These are phyloP conservation scores for Scleroderma bovista DNA, from an alignment of 768 basidiomycete genomes.

Conservation along the genomic window DNA sequence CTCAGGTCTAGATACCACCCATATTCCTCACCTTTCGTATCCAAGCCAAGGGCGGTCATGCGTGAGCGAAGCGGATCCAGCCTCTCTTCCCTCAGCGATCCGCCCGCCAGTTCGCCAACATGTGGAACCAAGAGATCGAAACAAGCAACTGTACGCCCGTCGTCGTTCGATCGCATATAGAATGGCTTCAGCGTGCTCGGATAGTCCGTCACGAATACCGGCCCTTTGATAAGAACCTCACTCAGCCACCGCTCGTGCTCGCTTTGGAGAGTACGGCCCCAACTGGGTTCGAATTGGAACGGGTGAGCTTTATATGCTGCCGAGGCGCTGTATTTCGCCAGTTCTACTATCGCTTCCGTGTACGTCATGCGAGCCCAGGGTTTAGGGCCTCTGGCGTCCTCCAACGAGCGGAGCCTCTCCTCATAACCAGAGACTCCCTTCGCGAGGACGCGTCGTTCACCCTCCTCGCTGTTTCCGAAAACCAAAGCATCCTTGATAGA, in stretches of 20 bases:
- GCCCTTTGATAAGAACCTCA: conserved; percentile 57
- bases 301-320: conserved; percentile 14
- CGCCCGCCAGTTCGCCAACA: conserved; percentile 88
- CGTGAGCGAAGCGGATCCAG: conserved; percentile 42
- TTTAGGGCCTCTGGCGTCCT: conserved; percentile 29
- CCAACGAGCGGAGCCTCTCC: conserved; percentile 29
- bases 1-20: conserved; percentile 83
- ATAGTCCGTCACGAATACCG: conserved; percentile 91
- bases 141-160: conserved; percentile 72
- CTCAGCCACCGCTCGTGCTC: conserved; percentile 95
- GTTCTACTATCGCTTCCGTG: conserved; percentile 60
- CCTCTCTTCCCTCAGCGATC: conserved; percentile 84
- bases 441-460: conserved; percentile 25
- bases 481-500: conserved; percentile 39
- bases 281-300: conserved; percentile 56
- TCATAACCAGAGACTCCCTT: conserved; percentile 31
- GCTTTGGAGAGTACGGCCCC: conserved; percentile 72
- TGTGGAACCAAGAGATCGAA: conserved; percentile 90
- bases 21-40: conserved; percentile 35
- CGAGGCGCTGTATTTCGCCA: conserved; percentile 35
- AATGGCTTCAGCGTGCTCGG: conserved; percentile 84
- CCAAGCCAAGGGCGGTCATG: conserved; percentile 45
- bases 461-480: conserved; percentile 30
- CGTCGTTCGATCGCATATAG: conserved; percentile 81
- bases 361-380: conserved; percentile 78